Base-by-base conservation (phyloP, 2,329 filamentous ascomycete species). In the Penicillium sp. region DNA sequence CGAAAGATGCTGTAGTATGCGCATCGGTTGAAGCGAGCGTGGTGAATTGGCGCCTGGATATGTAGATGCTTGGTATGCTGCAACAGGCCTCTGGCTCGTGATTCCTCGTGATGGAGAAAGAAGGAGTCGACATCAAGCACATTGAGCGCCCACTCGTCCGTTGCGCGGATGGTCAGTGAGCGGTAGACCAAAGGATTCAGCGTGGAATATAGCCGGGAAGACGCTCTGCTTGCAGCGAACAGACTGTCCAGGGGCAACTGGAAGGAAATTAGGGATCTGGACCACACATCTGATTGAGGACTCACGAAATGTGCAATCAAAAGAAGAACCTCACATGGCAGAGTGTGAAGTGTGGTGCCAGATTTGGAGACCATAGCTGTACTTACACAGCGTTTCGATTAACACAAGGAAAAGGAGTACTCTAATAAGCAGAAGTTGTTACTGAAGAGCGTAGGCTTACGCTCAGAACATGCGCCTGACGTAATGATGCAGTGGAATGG, bases 61-160 rank as follows among this genome's bases (percentile, higher is more conserved):
- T 33, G 13, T 18, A 45, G 25, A 9, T 45, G 43, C 25, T 29
- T 37, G 11, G 35, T 39, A 38, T 38, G 39, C 39, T 27, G 39
- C 39, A 40, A 28, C 18, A 18, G 18, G 18, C 18, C 3, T 18
- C 18, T 18, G 18, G 18, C 18, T 18, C 18, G 18, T 18, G 18
- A 18, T 18, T 18, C 18, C 18, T 18, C 18, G 18, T 18, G 18
- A 18, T 18, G 18, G 29, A 32, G 29, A 29, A 49, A 44, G 33
- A 49, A 49, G 13, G 42, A 33, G 13, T 45, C 42, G 18, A 49
- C 27, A 33, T 49, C 36, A 6, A 49, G 35, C 11, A 46, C 43
- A 34, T 46, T 46, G 26, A 49, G 34, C 9, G 47, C 47, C 47
- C 47, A 49, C 8, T 49, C 47, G 39, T 43, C 45, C 11, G n/a